phyloP scores from a whole-genome alignment of 2,329 filamentous ascomycete species.

The Scedosporium apiospermum region DNA sequence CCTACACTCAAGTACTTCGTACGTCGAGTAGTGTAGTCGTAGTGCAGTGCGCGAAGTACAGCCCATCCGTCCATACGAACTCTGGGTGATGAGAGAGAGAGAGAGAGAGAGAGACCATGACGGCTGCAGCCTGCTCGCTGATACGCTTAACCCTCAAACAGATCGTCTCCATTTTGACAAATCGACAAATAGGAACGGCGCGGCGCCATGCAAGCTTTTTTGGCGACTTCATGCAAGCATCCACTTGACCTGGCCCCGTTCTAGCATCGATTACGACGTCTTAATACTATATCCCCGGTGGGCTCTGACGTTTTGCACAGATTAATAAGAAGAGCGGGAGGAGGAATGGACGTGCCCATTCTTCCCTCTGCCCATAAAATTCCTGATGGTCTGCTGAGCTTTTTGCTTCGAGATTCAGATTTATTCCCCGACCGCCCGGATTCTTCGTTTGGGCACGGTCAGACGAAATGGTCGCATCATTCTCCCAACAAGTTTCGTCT shows the following conservation, averaged over 20 bases:
- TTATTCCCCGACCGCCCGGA: neutral
- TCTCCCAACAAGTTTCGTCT: slow-evolving; percentile 1
- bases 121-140: neutral
- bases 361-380: too few relatives aligned
- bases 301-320: neutral
- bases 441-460: neutral
- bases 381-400: too few relatives aligned
- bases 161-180: neutral
- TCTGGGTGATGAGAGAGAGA: neutral
- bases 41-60: too few relatives aligned
- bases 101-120: neutral
- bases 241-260: neutral
- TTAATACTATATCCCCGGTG: neutral
- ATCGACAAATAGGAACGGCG: neutral
- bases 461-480: neutral
- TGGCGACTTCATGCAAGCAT: slow-evolving; percentile 1
- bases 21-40: too few relatives aligned
- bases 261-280: neutral
- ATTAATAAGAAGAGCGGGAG: too few relatives aligned
- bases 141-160: neutral
- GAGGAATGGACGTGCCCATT: too few relatives aligned
- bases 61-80: neutral
- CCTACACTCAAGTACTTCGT: too few relatives aligned
- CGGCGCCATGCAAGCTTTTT: slow-evolving; percentile 1
- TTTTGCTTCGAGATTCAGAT: too few relatives aligned